Percentiles rank a stretch among this genome's conserved stretches.
These are phyloP conservation scores for Geosiphon pyriformis DNA, from an alignment of 192 early-diverging fungal genomes.

Conservation along the genomic window DNA sequence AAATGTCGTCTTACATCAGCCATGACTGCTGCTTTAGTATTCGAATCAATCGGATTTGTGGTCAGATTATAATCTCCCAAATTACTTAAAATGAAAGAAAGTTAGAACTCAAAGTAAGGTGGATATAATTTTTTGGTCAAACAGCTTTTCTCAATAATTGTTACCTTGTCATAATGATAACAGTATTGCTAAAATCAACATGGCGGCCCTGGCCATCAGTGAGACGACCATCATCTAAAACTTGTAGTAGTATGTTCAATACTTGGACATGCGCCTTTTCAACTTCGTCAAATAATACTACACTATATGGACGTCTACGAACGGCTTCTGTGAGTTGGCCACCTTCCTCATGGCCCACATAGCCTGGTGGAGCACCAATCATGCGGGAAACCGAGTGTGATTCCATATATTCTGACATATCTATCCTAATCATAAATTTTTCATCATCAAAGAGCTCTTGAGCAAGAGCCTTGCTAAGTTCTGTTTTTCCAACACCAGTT, in stretches of 20 bases:
- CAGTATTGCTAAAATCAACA: constrained; percentile 93
- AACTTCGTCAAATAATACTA: constrained; percentile 96
- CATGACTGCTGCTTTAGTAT: constrained; percentile 62
- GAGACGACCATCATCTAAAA: constrained; percentile 91
- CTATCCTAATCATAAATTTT: constrained; percentile 91
- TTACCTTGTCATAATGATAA: constrained; percentile 94
- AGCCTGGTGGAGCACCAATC: constrained; percentile 94
- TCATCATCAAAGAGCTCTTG: constrained; percentile 95
- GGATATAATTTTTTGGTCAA: too few relatives aligned
- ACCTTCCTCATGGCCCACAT: constrained; percentile 94
- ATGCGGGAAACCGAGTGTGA: constrained; percentile 79
- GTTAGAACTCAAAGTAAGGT: too few relatives aligned
- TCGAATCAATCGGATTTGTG: constrained; percentile 31
- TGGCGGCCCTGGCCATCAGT: constrained; percentile 87
- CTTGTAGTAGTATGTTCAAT: constrained; percentile 71
- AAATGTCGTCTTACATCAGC: constrained; percentile 70
- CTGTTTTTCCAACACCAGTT: constrained; percentile 94
- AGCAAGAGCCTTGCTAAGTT: constrained; percentile 72
- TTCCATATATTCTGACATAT: constrained; percentile 99
- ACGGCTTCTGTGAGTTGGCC: constrained; percentile 95
- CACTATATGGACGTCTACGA: constrained; percentile 84
- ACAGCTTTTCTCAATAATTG: background rate
- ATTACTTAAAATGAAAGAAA: constrained; percentile 21
- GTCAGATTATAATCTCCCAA: constrained; percentile 14
- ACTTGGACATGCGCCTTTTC: constrained; percentile 93